A percentile compares a stretch with the other conserved stretches of the same genome.
These are phyloP conservation scores for Aegilops sharonensis DNA, from an alignment of 176 grass and related monocot genomes.

Conservation along the genomic window DNA sequence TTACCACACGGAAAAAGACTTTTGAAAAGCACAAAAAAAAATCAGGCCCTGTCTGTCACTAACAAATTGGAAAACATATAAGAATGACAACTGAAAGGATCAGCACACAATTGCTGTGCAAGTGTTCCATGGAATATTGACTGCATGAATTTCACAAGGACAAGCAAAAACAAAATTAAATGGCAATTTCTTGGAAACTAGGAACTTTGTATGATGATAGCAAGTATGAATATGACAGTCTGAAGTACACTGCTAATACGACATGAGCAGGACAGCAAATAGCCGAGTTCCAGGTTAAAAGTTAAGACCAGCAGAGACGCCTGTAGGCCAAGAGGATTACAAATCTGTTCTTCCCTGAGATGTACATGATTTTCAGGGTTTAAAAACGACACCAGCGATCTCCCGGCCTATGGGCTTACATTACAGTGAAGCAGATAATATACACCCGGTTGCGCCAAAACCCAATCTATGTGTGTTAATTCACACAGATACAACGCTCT, in stretches of 20 bases:
- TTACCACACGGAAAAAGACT: too few species aligned
- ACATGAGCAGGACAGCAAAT: neutral
- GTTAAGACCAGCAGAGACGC: conserved; percentile 20
- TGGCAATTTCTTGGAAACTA: neutral
- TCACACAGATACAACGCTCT: conserved; percentile 47
- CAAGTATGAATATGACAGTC: too few species aligned
- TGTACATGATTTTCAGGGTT: conserved; percentile 48
- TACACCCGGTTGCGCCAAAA: conserved; percentile 54
- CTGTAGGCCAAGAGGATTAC: conserved; percentile 37
- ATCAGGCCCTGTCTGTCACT: neutral
- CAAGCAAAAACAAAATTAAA: neutral
- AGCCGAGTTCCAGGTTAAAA: neutral
- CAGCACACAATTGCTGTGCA: neutral
- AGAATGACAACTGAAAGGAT: neutral
- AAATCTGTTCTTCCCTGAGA: conserved; percentile 45
- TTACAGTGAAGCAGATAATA: conserved; percentile 48
- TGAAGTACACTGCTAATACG: neutral
- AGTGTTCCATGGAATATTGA: neutral
- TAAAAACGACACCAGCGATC: conserved; percentile 15
- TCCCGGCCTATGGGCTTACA: conserved; percentile 46
- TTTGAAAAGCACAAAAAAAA: too few species aligned
- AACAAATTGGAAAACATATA: neutral
- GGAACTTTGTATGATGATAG: neutral
- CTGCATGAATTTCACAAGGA: neutral
- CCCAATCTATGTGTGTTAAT: conserved; percentile 23